Evolutionary conservation across 805 yeast genomes (phyloP).

Genomic region (Candida ponderosae): DNA sequence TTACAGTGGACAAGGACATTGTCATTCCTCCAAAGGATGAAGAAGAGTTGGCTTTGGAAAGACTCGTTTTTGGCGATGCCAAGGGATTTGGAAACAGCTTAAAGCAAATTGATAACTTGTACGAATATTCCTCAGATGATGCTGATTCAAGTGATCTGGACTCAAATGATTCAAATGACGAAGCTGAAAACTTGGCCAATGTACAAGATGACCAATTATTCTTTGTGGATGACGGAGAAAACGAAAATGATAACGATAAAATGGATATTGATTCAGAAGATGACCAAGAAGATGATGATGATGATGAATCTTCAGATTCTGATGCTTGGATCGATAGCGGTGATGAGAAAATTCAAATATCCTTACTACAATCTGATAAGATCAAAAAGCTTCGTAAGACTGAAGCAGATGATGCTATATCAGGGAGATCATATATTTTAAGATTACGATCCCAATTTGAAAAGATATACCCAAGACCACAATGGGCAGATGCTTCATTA

Average conservation of each 20-base stretch:
- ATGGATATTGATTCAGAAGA: conserved; percentile 24
- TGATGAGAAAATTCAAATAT: conserved; percentile 65
- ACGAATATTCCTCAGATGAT: conserved; percentile 36
- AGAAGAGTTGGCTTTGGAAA: conserved; percentile 75
- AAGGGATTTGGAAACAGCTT: conserved; percentile 65
- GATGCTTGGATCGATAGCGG: conserved; percentile 87
- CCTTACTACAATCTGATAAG: conserved; percentile 51
- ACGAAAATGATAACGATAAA: conserved; percentile 8
- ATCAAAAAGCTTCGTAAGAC: conserved; percentile 64
- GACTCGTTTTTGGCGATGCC: conserved; percentile 82
- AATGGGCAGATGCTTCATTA: conserved; percentile 51
- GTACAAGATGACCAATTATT: conserved; percentile 44
- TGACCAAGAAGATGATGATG: conserved; percentile 25
- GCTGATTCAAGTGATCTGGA: conserved; percentile 28
- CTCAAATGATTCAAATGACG: conserved; percentile 20
- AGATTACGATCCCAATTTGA: conserved; percentile 68
- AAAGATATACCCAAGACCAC: conserved; percentile 73
- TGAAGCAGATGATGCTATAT: conserved; percentile 42
- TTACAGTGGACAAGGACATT: conserved; percentile 7
- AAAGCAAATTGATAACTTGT: conserved; percentile 49
- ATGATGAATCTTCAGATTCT: conserved; percentile 21
- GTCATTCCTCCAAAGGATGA: conserved; percentile 63
- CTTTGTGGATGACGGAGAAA: conserved; percentile 42
- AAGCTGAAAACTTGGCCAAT: conserved; percentile 22
- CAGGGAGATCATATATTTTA: conserved; percentile 52